Evolutionary conservation across 2,329 filamentous ascomycete species (phyloP), one percentile per base, ranked within the genome.

Genomic region (Zymoseptoria tritici): DNA sequence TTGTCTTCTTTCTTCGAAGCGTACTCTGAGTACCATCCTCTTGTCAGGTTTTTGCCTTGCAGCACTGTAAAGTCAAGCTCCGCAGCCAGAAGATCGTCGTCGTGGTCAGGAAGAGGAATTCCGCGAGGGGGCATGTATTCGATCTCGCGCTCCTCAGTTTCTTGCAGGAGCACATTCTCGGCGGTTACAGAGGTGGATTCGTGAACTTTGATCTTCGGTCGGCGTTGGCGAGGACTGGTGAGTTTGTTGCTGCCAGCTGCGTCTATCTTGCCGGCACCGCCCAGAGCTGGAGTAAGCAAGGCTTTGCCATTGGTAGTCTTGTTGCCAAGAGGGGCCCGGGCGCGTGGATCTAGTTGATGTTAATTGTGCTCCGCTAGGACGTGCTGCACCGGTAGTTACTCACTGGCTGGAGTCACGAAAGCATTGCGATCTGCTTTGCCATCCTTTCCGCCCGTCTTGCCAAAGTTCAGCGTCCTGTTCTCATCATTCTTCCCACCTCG

Each of bases 251-350:
- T 71, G 66, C 60, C 49, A 46, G 20, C 58, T 52, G 46, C 54
- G 60, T 57, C 62, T 58, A 86, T 54, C 54, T 53, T 65, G 62
- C 84, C 54, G 81, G 80, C 49, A 81, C 68, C 36, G 86, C 87
- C 31, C 83, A 86, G 20, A 11, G 62, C 66, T n/a, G 29, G 83
- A 3, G 85, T 86, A 64, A 88, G 86, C 65, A 85, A 82, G 55
- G 80, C 83, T 79, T 96, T 97, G 57, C 90, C 91, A 74, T 99
- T 99, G 56, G 94, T 97, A 1, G 93, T 97, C 76, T 99, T 99
- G 80, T 90, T 88, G 36, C 93, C 93, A 54, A 99, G 79, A 11
- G 91, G 89, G 46, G 92, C 91, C 69, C 93, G 86, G 61, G 80
- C 86, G 60, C 85, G 85, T 55, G 86, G 82, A 58, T 81, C 85